These are phyloP conservation scores for Linum lewisii DNA, from an alignment of 345 rosid genomes.

Conservation along the genomic window DNA sequence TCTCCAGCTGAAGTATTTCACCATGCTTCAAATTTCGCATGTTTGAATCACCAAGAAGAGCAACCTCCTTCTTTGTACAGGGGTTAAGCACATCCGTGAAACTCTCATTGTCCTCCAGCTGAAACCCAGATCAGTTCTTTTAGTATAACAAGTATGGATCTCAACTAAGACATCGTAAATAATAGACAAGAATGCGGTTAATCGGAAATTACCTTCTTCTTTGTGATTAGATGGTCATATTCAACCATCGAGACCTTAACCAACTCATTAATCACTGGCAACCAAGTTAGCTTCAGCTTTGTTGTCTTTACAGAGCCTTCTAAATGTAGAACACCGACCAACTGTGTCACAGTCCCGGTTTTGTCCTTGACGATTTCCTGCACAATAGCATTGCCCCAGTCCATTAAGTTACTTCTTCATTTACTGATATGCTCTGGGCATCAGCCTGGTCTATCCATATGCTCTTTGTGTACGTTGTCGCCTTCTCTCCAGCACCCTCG, in stretches of 20 bases:
- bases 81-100: conserved; percentile 58
- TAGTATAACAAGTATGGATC: neutral
- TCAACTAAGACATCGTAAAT: neutral
- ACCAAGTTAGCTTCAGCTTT: conserved; percentile 85
- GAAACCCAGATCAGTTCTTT: conserved; percentile 15
- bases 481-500: conserved; percentile 93
- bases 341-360: conserved; percentile 41
- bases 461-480: conserved; percentile 65
- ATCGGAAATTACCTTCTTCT: conserved; percentile 47
- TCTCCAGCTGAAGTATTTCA: conserved; percentile 75
- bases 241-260: conserved; percentile 51
- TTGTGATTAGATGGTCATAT: conserved; percentile 56
- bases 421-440: conserved; percentile 49
- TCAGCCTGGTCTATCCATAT: conserved; percentile 78
- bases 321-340: conserved; percentile 64
- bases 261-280: conserved; percentile 47
- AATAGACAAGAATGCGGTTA: neutral
- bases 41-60: conserved; percentile 80
- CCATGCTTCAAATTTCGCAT: conserved; percentile 66
- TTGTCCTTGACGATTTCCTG: conserved; percentile 53
- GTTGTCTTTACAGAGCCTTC: conserved; percentile 91
- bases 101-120: conserved; percentile 85
- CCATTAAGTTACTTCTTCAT: conserved; percentile 92
- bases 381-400: conserved; percentile 86
- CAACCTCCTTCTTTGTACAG: conserved; percentile 54